Conservation (phyloP, 768 basidiomycete species). For the Amylocystis lapponica region DNA sequence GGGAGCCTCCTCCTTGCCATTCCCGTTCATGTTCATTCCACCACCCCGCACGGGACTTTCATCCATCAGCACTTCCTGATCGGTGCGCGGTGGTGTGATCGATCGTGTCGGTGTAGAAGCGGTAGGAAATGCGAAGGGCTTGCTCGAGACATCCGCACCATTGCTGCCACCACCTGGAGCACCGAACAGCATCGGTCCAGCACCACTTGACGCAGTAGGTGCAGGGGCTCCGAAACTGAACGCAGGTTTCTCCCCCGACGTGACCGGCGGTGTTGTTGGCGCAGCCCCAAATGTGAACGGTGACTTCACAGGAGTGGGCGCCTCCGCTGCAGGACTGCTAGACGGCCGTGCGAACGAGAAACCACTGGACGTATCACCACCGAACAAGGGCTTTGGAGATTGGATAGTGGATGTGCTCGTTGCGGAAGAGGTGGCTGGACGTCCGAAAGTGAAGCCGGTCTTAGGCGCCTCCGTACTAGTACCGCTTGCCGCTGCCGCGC, state of each 20-base stretch:
- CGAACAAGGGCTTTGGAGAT: constrained; percentile 39
- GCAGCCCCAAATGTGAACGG: constrained; percentile 33
- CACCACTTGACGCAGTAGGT: constrained; percentile 23
- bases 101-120: constrained; percentile 38
- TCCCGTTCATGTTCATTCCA: constrained; percentile 41
- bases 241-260: constrained; percentile 23
- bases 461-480: constrained; percentile 12
- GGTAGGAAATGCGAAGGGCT: constrained; percentile 51
- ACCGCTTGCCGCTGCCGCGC: constrained; percentile 1
- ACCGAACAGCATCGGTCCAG: constrained; percentile 52
- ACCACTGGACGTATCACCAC: constrained; percentile 21
- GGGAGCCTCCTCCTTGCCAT: constrained; percentile 10
- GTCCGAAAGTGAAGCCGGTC: constrained; percentile 24
- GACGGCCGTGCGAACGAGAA: constrained; percentile 42
- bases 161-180: constrained; percentile 29
- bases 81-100: constrained; percentile 60
- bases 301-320: constrained; percentile 24
- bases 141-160: constrained; percentile 39
- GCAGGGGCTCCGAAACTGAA: constrained; percentile 40
- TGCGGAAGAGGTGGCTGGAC: constrained; percentile 20
- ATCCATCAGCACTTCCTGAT: constrained; percentile 73
- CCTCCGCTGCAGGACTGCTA: constrained; percentile 24
- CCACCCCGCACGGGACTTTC: constrained; percentile 65
- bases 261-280: constrained; percentile 20
- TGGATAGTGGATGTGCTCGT: constrained; percentile 28